Base-by-base conservation (phyloP, 2,329 filamentous ascomycete genomes). In the Penicillium sp. region DNA sequence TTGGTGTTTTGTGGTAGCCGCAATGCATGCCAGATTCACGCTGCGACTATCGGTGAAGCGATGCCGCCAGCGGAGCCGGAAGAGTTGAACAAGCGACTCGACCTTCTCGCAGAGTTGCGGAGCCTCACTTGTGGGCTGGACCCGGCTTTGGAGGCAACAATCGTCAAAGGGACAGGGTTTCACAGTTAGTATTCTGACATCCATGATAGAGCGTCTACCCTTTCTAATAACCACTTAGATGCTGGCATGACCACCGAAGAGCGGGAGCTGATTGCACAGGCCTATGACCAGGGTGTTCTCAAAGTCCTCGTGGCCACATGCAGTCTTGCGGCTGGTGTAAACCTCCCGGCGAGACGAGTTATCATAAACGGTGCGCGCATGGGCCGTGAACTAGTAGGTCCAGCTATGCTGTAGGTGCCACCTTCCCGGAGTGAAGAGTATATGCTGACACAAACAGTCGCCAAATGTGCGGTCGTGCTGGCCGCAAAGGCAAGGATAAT, bases 241-340 rank as follows among this genome's bases (percentile, higher is more conserved):
- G 74, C 74, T 29, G 74, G 74, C 16, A 79, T 92, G 64, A 92
- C 89, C 0, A 85, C 82, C 0, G 89, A 92, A 72, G 89, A 92
- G 69, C 81, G 89, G 47, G 88, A 90, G 47, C 74, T 91, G 8
- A 81, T 92, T 52, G 85, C 88, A 2, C 81, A 80, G 35, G 88
- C 88, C 13, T 92, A 90, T 61, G 89, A 92, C 66, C 71, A 76
- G 38, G 88, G 89, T 0, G 77, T 82, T 5, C 69, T 92, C 18
- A 87, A 87, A 62, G 84, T 90, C 1, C 86, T 90, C 50, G 85
- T 90, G 16, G 89, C 89, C 37, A 92, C 89, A 2, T 91, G 88
- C 65, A 90, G 88, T 68, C 80, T 92, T 55, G 89, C 89, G n/a
- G 89, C 89, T 14, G 89, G 89, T n/a, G 90, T 92, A 56, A 92